Evolutionary conservation across 768 basidiomycete species (phyloP).

Genomic region (Cyclocybe aegerita): DNA sequence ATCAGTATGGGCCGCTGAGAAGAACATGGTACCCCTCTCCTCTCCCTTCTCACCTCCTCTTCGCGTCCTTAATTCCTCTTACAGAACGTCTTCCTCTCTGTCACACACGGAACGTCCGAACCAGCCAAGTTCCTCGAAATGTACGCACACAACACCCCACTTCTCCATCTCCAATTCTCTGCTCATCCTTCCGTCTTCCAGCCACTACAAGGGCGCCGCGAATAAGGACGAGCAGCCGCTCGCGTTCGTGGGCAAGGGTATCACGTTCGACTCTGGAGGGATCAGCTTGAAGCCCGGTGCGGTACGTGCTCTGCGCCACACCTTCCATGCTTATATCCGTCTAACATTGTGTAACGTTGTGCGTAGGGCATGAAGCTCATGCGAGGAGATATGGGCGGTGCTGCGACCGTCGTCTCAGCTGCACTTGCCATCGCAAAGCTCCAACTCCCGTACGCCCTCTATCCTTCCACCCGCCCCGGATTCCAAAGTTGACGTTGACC

Average conservation of each 20-base stretch:
- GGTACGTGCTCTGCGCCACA: slow-evolving; percentile 34
- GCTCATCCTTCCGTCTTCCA: slow-evolving; percentile 22
- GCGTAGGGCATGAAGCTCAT: slow-evolving; percentile 76
- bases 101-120: slow-evolving; percentile 78
- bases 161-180: too few relatives aligned
- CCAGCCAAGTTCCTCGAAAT: slow-evolving; percentile 89
- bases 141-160: slow-evolving; percentile 45
- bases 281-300: slow-evolving; percentile 80
- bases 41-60: not conserved
- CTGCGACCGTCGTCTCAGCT: slow-evolving; percentile 73
- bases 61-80: not conserved
- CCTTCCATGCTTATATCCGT: too few relatives aligned
- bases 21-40: slow-evolving; percentile 64
- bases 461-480: slow-evolving; percentile 6
- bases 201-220: slow-evolving; percentile 79
- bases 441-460: slow-evolving; percentile 75
- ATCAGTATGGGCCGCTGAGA: slow-evolving; percentile 77
- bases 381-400: slow-evolving; percentile 90
- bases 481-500: not conserved
- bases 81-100: slow-evolving; percentile 83
- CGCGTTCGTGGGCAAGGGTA: slow-evolving; percentile 83
- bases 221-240: slow-evolving; percentile 57
- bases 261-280: slow-evolving; percentile 89
- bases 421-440: slow-evolving; percentile 81
- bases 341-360: not conserved